Conservation (phyloP, 2,329 filamentous ascomycete genomes). For the Calonectria fujianensis region DNA sequence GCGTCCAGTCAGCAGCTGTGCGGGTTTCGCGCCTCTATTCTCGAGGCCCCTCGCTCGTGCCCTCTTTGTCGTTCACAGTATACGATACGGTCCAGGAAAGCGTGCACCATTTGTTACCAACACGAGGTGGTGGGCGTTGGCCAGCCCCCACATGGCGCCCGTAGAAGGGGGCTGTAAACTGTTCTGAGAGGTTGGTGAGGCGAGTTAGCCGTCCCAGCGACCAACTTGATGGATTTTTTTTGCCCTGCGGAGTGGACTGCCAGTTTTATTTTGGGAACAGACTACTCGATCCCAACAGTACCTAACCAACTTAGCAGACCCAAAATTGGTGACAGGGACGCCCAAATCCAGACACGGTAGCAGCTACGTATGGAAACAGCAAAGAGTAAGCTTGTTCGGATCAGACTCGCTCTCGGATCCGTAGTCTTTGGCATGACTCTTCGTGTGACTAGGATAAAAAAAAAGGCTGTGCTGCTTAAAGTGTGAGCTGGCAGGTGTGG, state of each 20-base stretch:
- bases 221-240: conserved; percentile 18
- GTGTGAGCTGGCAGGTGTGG: conserved; percentile 20
- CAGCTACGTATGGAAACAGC: conserved; percentile 11
- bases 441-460: not conserved
- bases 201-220: not conserved
- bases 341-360: not conserved
- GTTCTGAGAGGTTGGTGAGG: conserved; percentile 5
- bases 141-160: conserved; percentile 30
- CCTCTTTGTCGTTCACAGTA: not conserved
- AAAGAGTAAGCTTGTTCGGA: conserved; percentile 5
- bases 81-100: not conserved
- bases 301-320: conserved; percentile 2
- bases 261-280: conserved; percentile 22
- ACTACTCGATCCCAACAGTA: conserved; percentile 2
- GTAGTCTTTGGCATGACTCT: conserved; percentile 5
- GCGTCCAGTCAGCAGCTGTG: conserved; percentile 3
- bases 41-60: conserved; percentile 7
- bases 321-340: not conserved
- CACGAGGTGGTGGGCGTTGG: conserved; percentile 34
- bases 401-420: not conserved
- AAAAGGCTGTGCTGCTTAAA: conserved; percentile 21
- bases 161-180: conserved; percentile 14
- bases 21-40: conserved; percentile 28
- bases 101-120: conserved; percentile 3
- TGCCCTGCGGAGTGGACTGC: not conserved